phyloP scores from a whole-genome alignment of 768 basidiomycete genomes.

The Filobasidium floriforme region DNA sequence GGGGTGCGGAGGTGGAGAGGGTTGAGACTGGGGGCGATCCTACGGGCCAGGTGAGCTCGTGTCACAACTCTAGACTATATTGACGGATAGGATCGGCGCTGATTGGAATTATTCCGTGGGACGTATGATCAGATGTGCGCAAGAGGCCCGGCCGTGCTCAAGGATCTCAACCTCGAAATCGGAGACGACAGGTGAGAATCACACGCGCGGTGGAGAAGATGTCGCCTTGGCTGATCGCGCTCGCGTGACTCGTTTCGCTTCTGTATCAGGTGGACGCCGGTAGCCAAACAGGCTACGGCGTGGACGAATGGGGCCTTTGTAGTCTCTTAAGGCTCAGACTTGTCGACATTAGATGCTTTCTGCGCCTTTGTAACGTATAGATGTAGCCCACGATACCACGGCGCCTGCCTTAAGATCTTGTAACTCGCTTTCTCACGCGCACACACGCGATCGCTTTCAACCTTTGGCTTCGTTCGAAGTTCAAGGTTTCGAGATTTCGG shows the following conservation, averaged over 20 bases:
- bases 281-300: conserved; percentile 50
- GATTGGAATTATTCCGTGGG: not conserved
- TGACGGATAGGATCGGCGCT: not conserved
- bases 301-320: conserved; percentile 63
- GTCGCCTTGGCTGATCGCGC: not conserved
- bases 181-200: conserved; percentile 37
- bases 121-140: conserved; percentile 45
- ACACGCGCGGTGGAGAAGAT: not conserved
- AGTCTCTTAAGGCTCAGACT: not conserved
- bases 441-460: not conserved
- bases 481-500: not conserved
- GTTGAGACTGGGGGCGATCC: conserved; percentile 65
- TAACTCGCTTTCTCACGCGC: conserved; percentile 6
- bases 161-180: conserved; percentile 46
- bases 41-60: conserved; percentile 50
- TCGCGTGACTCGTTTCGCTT: not conserved
- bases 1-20: conserved; percentile 57
- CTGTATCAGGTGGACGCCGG: conserved; percentile 48
- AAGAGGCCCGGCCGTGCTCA: conserved; percentile 68
- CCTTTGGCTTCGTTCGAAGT: not conserved
- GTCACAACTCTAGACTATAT: not conserved
- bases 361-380: not conserved
- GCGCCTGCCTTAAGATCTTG: not conserved
- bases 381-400: not conserved
- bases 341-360: not conserved